Base-by-base conservation (phyloP, 768 basidiomycete species). In the Auricularia auricula-judae region DNA sequence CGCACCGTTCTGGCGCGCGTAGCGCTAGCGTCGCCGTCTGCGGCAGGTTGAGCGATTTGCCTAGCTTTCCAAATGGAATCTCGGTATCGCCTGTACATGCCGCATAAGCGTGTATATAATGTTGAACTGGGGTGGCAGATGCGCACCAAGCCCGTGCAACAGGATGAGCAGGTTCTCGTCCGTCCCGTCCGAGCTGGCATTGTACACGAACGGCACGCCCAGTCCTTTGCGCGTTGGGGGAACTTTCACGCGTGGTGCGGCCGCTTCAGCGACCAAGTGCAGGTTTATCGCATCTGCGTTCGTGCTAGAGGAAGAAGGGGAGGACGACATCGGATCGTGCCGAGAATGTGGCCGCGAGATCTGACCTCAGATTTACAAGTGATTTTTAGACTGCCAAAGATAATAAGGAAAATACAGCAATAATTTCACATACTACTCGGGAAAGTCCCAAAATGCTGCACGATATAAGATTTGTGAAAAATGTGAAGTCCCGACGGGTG, bases 1-100 rank as follows among this genome's bases (percentile, higher is more conserved):
- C 82, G 67, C 74, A 91, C 88, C 83, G 84, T 69, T 87, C 83
- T 18, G 92, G 87, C 2, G 88, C 93, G 60, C 89, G 84, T 10
- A 96, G 72, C 1, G 90, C 82, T n/a, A 96, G 82, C 1, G 84
- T 79, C 2, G 93, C 91, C 0, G 94, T 96, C 72, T 95, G 93
- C 0, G 93, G 94, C n/a, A 97, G 82, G 68, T 84, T 89, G 59
- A 97, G 74, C 10, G 83, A 81, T 23, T 78, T 79, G 10, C 86
- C 92, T 4, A 97, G 82, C 63, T 85, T 84, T 36, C 80, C 77
- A 72, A 97, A 96, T 1, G 92, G 91, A 2, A 76, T 58, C 65
- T 88, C 85, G 0, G 87, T 92, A 74, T 96, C 93, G 33, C 93
- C 93, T 94, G 67, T 34, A 43, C 44, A 14, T 7, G 23, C 3